Evolutionary conservation across 331 rosid species (phyloP).

Genomic region (Phaseolus coccineus): DNA sequence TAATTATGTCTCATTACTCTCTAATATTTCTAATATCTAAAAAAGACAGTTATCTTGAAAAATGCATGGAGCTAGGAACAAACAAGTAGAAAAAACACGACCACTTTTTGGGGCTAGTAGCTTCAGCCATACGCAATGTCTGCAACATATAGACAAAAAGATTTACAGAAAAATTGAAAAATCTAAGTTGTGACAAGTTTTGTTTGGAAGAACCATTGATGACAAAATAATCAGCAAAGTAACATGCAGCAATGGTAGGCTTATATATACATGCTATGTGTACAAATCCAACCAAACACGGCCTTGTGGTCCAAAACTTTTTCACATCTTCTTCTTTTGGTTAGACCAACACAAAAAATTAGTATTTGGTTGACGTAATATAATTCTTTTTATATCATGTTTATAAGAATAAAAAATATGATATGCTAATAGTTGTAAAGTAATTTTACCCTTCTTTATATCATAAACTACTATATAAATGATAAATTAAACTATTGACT

Average conservation of each 20-base stretch:
- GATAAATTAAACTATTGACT: no score
- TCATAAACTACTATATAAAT: no score
- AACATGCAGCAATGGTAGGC: background rate
- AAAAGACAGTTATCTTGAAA: no score
- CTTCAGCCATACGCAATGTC: background rate
- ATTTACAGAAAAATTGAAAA: background rate
- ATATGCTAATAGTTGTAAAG: no score
- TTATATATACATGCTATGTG: background rate
- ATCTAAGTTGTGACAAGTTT: background rate
- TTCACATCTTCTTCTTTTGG: background rate
- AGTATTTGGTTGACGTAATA: background rate
- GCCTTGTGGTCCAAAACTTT: background rate
- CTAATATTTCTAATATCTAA: no score
- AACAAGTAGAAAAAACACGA: background rate
- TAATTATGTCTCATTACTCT: no score
- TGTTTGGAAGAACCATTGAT: background rate
- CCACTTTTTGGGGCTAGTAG: background rate
- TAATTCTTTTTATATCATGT: no score
- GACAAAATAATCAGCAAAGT: constrained; percentile 4
- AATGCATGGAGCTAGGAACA: no score
- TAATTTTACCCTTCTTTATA: no score
- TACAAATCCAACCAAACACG: constrained; percentile 13
- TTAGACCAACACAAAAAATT: background rate
- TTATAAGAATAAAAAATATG: no score
- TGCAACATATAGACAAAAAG: background rate